Percentiles rank a stretch among this genome's conserved stretches.
Conservation (phyloP, 73 alveolate species). For the Paramecium primaurelia region DNA sequence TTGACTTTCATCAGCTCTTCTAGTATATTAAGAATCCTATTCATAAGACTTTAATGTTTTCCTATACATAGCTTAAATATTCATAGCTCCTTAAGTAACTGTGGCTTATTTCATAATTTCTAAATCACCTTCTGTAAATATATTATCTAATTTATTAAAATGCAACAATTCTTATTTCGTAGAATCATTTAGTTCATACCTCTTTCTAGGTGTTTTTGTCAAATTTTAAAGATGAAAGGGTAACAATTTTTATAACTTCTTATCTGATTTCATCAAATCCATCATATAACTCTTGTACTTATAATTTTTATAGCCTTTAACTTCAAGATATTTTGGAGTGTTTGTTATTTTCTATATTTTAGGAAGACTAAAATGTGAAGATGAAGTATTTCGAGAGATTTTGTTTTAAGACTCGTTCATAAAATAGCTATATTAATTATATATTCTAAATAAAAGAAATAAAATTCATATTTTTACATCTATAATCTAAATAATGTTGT, state of each 20-base stretch:
- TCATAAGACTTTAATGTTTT: not conserved
- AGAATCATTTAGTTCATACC: slow-evolving; percentile 27
- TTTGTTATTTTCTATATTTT: not conserved
- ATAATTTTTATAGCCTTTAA: slow-evolving; percentile 34
- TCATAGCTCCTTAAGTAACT: not conserved
- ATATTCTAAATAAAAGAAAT: not conserved
- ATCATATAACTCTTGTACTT: not conserved
- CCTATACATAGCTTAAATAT: not conserved
- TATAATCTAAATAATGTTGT: not conserved
- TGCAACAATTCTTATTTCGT: not conserved
- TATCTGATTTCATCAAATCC: slow-evolving; percentile 22
- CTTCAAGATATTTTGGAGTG: slow-evolving; percentile 39
- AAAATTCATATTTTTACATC: not conserved
- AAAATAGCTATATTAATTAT: not conserved
- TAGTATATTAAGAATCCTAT: not conserved
- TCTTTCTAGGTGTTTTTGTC: not conserved
- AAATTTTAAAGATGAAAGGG: slow-evolving; percentile 24
- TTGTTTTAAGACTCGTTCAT: not conserved
- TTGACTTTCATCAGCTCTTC: not conserved
- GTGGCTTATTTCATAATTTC: not conserved
- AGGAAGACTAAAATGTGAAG: slow-evolving; percentile 19
- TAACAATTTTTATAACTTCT: not conserved
- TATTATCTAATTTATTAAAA: slow-evolving; percentile 3
- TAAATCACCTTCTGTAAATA: not conserved
- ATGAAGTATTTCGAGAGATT: slow-evolving; percentile 10